Evolutionary conservation across 176 grass and related monocot genomes (phyloP).

Genomic region (Aegilops umbellulata): DNA sequence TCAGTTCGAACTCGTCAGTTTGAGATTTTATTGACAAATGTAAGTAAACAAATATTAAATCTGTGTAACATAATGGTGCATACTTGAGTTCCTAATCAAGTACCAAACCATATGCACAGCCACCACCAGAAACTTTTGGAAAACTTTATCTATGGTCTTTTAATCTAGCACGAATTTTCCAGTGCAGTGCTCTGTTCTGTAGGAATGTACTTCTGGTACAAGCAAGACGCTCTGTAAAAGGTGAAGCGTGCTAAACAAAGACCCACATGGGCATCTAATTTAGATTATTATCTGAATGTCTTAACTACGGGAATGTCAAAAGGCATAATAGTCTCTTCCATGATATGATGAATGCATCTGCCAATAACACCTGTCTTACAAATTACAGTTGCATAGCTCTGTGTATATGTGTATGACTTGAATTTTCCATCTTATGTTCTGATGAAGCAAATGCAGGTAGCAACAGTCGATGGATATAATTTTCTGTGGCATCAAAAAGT

Average conservation of each 20-base stretch:
- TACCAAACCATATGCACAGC: too few species aligned
- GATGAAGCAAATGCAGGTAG: background rate
- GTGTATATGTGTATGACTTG: background rate
- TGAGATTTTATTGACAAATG: too few species aligned
- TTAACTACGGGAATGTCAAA: background rate
- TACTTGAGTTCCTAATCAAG: too few species aligned
- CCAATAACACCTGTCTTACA: too few species aligned
- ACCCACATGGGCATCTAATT: too few species aligned
- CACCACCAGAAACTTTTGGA: background rate
- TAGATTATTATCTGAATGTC: background rate
- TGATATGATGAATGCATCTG: too few species aligned
- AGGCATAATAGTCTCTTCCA: too few species aligned
- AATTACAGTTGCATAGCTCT: background rate
- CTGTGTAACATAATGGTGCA: background rate
- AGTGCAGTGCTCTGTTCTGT: too few species aligned
- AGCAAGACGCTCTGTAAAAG: background rate
- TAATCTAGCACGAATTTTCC: background rate
- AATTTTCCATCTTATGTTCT: background rate
- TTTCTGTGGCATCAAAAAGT: background rate
- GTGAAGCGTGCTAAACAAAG: background rate
- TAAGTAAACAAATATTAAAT: background rate
- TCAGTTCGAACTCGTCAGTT: too few species aligned
- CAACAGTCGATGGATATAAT: background rate
- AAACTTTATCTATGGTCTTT: background rate
- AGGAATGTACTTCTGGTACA: constrained; percentile 11